Evolutionary conservation across 495 filamentous ascomycete species (phyloP), one percentile per base, ranked within the genome.

Genomic region (Neurospora sp.): DNA sequence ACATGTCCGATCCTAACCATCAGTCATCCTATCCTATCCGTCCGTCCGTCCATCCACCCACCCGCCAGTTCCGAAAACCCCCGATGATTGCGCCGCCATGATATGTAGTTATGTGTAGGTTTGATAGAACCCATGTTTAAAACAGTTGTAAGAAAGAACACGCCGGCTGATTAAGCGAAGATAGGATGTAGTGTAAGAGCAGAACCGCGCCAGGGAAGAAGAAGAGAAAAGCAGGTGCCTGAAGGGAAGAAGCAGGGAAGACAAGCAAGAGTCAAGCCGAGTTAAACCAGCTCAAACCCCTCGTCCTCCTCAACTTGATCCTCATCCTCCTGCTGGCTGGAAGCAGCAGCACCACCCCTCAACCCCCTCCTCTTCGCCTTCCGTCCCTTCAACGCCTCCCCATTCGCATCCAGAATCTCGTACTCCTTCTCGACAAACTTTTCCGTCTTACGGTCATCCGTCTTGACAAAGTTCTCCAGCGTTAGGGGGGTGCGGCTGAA

Each of bases 381-480:
- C 44, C 81, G 77, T 18, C 85, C 85, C 75, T 80, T 83, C 3
- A 85, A 78, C 9, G 80, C 77, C 71, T 86, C 80, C 10, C 85
- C 85, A 18, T 84, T 82, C 46, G 75, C 78, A 73, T 86, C 84
- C 11, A 86, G 71, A 46, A 86, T 82, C 77, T 85, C 85, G 70
- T 85, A 86, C 76, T 86, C 85, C 76, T 82, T 82, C 78, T 84
- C 83, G 27, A 86, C 82, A n/a, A 85, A 78, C 49, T 78, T 79
- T 78, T 86, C 85, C 46, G 82, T 86, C 41, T 82, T 84, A 39
- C 80, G 79, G 11, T 76, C 77, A 10, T 76, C 75, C 37, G 78
- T 70, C 80, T 84, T 86, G 72, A 86, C 79, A 70, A 85, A 86
- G 62, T 80, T 77, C 27, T 84, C 85, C 12, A 86, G 80, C 27